Base-by-base conservation (phyloP, 352 stramenopile species). In the Phytophthora colocasiae region DNA sequence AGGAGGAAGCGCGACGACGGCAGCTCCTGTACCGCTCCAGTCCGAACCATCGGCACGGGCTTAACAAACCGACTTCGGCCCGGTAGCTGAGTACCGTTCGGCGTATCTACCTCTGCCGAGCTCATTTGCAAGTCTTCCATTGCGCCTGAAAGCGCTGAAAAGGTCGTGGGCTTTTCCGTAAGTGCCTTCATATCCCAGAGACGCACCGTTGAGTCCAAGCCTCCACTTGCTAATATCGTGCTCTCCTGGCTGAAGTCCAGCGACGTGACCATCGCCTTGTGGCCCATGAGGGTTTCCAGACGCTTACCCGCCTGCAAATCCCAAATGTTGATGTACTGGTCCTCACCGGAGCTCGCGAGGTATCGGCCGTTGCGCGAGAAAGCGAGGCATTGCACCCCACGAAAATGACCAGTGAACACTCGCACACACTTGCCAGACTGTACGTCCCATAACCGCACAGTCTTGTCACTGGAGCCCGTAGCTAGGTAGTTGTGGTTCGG, bases 401-500 rank as follows among this genome's bases (percentile, higher is more conserved):
- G 73, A 53, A 91, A 89, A 78, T 97, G 96, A 29, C 94, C 96
- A 46, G 87, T 96, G 66, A 98, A 91, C 38, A 98, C 78, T 36
- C 96, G 92, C 3, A 98, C 78, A 73, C 93, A 98, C 57, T 90
- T 87, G 41, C 93, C 96, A 12, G 81, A 95, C 57, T 98, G 91
- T 36, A 98, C 88, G 71, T 99, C 95, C 95, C 94, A 99, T 10
- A 98, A 75, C 32, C 96, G 81, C 51, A 96, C 91, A 0, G 94
- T 98, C 75, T 98, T 98, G 73, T 98, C 96, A 57, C 95, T 96
- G 26, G 89, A 96, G 6, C 91, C 95, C 14, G 96, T 98, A 14
- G 96, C 78, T 26, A 99, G 53, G 62, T 98, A 99, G 72, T 98
- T 97, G 78, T 95, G 93, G 66, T 99, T 99, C 6, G 96, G 96